Percentiles rank a stretch among this genome's conserved stretches.
phyloP scores from a whole-genome alignment of 768 basidiomycete species.

The Amanita muscaria region DNA sequence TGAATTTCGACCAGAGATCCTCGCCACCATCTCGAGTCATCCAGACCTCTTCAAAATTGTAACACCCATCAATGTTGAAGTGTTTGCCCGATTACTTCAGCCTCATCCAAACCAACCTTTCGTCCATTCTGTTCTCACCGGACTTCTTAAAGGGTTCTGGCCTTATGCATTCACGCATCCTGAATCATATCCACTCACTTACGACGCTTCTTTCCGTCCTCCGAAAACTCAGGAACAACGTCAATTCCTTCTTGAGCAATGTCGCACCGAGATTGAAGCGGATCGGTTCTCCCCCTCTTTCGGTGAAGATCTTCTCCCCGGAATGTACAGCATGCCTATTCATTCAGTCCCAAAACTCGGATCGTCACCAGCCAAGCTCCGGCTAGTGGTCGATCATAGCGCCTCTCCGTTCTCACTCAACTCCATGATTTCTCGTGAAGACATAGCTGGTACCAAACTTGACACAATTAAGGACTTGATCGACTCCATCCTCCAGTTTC shows the following conservation, averaged over 20 bases:
- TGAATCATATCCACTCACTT: slow-evolving; percentile 10
- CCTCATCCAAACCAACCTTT: no score
- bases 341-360: slow-evolving; percentile 25
- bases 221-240: slow-evolving; percentile 10
- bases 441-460: slow-evolving; percentile 9
- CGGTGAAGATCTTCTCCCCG: slow-evolving; percentile 23
- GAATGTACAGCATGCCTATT: slow-evolving; percentile 27
- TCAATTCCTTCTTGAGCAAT: slow-evolving; percentile 18
- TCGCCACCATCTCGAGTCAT: neutral
- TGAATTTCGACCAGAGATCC: neutral
- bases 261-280: slow-evolving; percentile 13
- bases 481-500: slow-evolving; percentile 10
- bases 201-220: slow-evolving; percentile 12
- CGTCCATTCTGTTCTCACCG: no score
- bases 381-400: slow-evolving; percentile 30
- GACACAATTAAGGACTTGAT: slow-evolving; percentile 12
- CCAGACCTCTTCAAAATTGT: neutral
- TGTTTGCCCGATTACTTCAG: no score
- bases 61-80: neutral
- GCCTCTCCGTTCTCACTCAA: slow-evolving; percentile 20
- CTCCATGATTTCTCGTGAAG: slow-evolving; percentile 13
- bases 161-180: slow-evolving; percentile 25
- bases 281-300: slow-evolving; percentile 20
- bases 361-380: slow-evolving; percentile 20
- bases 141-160: slow-evolving; percentile 36